Percentiles rank a stretch among this genome's conserved stretches.
phyloP scores from a whole-genome alignment of 2,329 filamentous ascomycete genomes.

The Dactylellina haptotyla region DNA sequence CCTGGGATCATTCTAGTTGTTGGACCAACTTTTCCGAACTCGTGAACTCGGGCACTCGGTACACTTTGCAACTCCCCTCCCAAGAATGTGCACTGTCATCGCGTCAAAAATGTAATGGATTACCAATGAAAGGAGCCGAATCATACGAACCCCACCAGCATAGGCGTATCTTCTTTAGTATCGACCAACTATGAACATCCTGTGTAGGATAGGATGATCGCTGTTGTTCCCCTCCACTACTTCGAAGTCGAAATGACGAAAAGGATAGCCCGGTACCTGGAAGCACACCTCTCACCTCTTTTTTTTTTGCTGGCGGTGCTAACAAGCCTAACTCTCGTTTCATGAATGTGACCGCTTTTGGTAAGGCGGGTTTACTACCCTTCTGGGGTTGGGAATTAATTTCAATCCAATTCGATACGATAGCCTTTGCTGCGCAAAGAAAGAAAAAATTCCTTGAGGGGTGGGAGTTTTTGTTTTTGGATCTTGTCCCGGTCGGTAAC shows the following conservation, averaged over 20 bases:
- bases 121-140: background rate
- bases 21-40: constrained; percentile 6
- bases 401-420: too few species aligned
- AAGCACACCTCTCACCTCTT: background rate
- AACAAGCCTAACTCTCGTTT: background rate
- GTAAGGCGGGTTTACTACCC: background rate
- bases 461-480: background rate
- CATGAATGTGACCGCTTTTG: constrained; percentile 4
- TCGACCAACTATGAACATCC: background rate
- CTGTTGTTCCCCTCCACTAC: constrained; percentile 3
- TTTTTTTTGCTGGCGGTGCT: too few species aligned
- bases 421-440: too few species aligned
- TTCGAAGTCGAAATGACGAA: background rate
- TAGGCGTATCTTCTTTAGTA: too few species aligned
- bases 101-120: background rate
- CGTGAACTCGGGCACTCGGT: constrained; percentile 38
- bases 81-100: background rate
- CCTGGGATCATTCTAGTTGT: background rate
- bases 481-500: background rate
- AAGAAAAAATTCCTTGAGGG: background rate
- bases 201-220: constrained; percentile 8
- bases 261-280: background rate
- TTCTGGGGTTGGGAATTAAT: background rate
- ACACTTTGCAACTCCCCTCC: background rate
- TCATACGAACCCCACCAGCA: too few species aligned